Evolutionary conservation across 1,284 basidiomycete species (phyloP), one percentile per base, ranked within the genome.

Genomic region (Bondarzewia mesenterica): DNA sequence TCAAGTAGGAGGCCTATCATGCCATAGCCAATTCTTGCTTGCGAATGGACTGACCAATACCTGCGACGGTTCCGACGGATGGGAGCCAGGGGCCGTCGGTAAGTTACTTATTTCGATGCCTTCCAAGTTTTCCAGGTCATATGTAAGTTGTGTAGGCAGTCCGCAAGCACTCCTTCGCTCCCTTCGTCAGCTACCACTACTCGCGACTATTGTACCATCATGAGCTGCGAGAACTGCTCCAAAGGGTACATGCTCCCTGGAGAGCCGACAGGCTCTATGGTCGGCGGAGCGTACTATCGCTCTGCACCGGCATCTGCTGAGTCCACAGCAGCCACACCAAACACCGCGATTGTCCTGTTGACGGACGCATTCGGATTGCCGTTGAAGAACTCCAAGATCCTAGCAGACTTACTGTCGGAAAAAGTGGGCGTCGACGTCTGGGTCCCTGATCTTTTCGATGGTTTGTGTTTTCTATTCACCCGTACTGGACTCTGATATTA

Each of bases 331-430:
- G 50, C 47, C 16, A 6, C 27, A 7, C 46, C 59, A 23, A 60
- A 61, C 42, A 50, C 45, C 29, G 78, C 78, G 6, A 58, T 85
- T 27, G 60, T 87, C 14, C 60, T 81, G 10, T 64, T 82, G 41
- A 80, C 77, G 6, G 83, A 87, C 57, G 72, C 67, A 2, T 85
- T 83, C 53, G 80, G 79, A 1, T 66, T 82, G 8, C 60, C 63
- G 0, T 57, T 82, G 18, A 70, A 71, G 39, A 85, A 84, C 59
- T 68, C 68, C 56, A 84, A 81, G 58, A 67, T 87, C 48, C 66
- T 86, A 6, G 82, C 84, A 0, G 84, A 86, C 59, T 61, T 66
- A 20, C 63, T 82, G 22, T 72, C 82, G 5, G 67, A 74, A 45
- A 55, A 66, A 2, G 62, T 83, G 23, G 67, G 68, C 4, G 72